phyloP scores from a whole-genome alignment of 148 eudicot species.

The Polygonum aviculare region DNA sequence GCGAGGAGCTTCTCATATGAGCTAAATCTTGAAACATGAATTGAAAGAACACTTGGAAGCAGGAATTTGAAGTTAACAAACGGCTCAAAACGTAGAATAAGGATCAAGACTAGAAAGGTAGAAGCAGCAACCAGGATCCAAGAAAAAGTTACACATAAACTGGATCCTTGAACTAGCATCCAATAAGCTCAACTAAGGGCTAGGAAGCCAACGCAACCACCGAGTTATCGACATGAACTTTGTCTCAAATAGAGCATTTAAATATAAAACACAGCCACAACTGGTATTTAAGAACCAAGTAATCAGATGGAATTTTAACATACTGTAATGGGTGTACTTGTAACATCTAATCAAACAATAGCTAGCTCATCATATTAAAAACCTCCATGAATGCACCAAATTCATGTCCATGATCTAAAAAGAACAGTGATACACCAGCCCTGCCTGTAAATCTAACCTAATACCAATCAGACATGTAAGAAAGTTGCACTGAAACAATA shows the following conservation, averaged over 20 bases:
- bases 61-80: not conserved
- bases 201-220: not conserved
- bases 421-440: no score
- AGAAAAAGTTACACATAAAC: not conserved
- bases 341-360: no score
- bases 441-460: no score
- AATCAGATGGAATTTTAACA: no score
- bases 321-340: no score
- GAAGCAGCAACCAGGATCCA: not conserved
- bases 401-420: no score
- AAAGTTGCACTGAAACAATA: not conserved
- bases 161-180: not conserved
- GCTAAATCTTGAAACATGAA: not conserved
- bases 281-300: no score
- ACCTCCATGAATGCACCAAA: no score
- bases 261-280: no score
- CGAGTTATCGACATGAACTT: not conserved
- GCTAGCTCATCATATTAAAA: no score
- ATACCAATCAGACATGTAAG: not conserved
- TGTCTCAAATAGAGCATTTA: no score
- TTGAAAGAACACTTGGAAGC: not conserved
- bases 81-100: no score
- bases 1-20: not conserved
- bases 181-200: not conserved
- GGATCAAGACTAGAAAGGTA: not conserved